phyloP scores from a whole-genome alignment of 257 asterid genomes.

The Datura wrightii region DNA sequence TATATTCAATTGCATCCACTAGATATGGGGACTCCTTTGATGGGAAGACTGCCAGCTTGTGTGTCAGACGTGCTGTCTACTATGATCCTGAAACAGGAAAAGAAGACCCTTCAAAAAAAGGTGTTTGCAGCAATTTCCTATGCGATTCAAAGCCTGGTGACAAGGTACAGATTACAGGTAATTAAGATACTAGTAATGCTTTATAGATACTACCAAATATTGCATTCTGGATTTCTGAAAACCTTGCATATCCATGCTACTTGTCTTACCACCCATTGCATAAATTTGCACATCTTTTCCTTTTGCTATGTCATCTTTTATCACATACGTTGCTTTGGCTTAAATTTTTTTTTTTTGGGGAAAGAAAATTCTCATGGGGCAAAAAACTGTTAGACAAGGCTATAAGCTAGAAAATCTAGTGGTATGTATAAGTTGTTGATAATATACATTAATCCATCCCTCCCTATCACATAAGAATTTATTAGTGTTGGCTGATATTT shows the following conservation, averaged over 20 bases:
- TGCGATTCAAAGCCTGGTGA: conserved; percentile 92
- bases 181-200: conserved; percentile 35
- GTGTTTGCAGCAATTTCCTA: conserved; percentile 87
- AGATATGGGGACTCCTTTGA: conserved; percentile 88
- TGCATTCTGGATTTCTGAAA: background rate
- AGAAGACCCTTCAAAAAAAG: conserved; percentile 83
- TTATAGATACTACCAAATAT: background rate
- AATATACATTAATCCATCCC: too few relatives aligned
- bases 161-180: conserved; percentile 74
- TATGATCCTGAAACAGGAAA: conserved; percentile 89
- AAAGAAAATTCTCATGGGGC: background rate
- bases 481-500: too few relatives aligned
- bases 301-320: too few relatives aligned
- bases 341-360: too few relatives aligned
- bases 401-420: too few relatives aligned
- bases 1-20: conserved; percentile 89
- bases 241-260: background rate
- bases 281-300: background rate
- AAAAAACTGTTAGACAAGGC: background rate
- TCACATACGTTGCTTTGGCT: too few relatives aligned
- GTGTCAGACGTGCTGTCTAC: conserved; percentile 90
- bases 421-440: too few relatives aligned
- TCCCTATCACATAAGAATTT: too few relatives aligned
- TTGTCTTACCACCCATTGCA: background rate
- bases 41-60: conserved; percentile 85